phyloP scores from a whole-genome alignment of 2,329 filamentous ascomycete species.

The Talaromyces sp. region DNA sequence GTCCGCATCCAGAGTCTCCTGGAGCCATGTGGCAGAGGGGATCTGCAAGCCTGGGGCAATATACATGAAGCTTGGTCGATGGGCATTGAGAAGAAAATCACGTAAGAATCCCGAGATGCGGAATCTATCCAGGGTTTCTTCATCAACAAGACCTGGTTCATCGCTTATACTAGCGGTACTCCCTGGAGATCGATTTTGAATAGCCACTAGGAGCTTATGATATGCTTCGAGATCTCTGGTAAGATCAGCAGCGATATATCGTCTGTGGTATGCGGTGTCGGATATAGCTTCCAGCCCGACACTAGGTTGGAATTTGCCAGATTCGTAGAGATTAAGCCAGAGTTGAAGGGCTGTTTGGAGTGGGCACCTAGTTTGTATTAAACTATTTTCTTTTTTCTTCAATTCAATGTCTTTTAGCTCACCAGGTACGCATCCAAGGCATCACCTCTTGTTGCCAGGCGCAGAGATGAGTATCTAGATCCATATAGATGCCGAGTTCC shows the following conservation, averaged over 20 bases:
- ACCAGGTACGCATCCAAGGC: background rate
- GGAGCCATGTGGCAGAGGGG: background rate
- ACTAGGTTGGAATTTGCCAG: background rate
- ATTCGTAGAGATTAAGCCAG: background rate
- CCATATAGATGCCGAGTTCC: background rate
- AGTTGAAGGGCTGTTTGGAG: background rate
- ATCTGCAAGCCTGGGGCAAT: background rate
- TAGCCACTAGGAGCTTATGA: background rate
- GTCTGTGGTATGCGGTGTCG: background rate
- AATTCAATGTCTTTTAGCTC: background rate
- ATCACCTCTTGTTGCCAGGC: slow-evolving; percentile 6
- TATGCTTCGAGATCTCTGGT: background rate
- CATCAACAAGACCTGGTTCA: background rate
- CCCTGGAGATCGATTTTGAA: background rate
- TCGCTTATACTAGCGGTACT: background rate
- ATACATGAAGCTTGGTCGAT: background rate
- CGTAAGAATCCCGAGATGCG: background rate
- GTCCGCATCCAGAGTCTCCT: background rate
- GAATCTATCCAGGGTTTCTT: background rate
- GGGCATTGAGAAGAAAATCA: background rate
- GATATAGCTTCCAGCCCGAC: background rate
- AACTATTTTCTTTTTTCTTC: background rate
- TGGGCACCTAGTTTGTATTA: background rate
- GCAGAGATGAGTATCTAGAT: slow-evolving; percentile 6
- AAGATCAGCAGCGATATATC: background rate